These are phyloP conservation scores for Akebia trifoliata DNA, from an alignment of 164 flowering plant species.

Conservation along the genomic window DNA sequence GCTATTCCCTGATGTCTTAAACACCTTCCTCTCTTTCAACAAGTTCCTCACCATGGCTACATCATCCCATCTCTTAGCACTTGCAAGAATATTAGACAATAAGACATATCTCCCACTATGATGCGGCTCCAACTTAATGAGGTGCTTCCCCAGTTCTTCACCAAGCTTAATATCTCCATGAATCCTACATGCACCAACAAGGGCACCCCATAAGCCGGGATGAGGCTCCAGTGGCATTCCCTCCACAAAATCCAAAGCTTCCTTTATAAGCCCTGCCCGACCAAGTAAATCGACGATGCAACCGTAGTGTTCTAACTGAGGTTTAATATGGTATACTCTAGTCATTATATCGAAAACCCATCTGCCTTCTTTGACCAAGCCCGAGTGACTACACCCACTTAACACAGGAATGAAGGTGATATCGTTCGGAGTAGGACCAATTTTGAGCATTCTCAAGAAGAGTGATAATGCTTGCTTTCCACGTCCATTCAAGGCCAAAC, in stretches of 20 bases:
- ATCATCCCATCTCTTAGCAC: slow-evolving; percentile 31
- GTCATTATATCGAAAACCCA: slow-evolving; percentile 22
- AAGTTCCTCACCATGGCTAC: slow-evolving; percentile 20
- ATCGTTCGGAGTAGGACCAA: slow-evolving; percentile 21
- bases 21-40: slow-evolving; percentile 26
- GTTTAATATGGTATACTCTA: slow-evolving; percentile 19
- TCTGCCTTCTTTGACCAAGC: slow-evolving; percentile 27
- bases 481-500: slow-evolving; percentile 27
- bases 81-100: slow-evolving; percentile 28
- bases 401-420: slow-evolving; percentile 27
- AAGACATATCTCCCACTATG: slow-evolving; percentile 31
- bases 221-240: slow-evolving; percentile 28
- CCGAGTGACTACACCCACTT: slow-evolving; percentile 32
- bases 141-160: slow-evolving; percentile 24
- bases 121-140: slow-evolving; percentile 29
- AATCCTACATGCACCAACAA: slow-evolving; percentile 32
- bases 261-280: slow-evolving; percentile 30
- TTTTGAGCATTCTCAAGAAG: slow-evolving; percentile 21
- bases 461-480: slow-evolving; percentile 25
- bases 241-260: slow-evolving; percentile 28
- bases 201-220: slow-evolving; percentile 34
- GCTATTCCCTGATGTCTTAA: slow-evolving; percentile 31
- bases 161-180: slow-evolving; percentile 32
- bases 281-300: slow-evolving; percentile 38
- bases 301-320: slow-evolving; percentile 29